These are phyloP conservation scores for Zostera marina DNA, from an alignment of 116 monocot species.

Conservation along the genomic window DNA sequence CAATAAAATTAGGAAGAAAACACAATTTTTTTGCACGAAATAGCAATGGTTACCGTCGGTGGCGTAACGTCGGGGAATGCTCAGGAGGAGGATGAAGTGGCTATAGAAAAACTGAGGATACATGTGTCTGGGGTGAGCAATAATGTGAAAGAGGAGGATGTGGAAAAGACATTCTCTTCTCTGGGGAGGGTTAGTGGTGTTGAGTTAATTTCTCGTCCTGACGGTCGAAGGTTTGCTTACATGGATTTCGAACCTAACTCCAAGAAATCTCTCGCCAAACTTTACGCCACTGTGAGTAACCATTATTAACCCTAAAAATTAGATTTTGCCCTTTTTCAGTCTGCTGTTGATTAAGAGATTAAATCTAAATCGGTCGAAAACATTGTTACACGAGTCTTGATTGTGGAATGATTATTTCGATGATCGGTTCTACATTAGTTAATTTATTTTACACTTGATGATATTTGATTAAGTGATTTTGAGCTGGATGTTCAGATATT, in stretches of 20 bases:
- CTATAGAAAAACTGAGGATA: constrained; percentile 16
- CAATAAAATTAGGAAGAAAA: background rate
- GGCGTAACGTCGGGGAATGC: background rate
- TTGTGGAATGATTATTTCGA: too few relatives aligned
- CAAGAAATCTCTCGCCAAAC: constrained; percentile 51
- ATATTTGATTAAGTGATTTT: too few relatives aligned
- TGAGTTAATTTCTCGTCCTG: constrained; percentile 40
- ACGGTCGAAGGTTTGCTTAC: constrained; percentile 63
- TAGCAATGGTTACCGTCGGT: background rate
- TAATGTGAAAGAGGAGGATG: constrained; percentile 33
- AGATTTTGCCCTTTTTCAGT: background rate
- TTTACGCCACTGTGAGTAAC: constrained; percentile 49
- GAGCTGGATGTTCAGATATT: too few relatives aligned
- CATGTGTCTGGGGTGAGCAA: constrained; percentile 42
- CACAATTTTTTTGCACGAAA: background rate
- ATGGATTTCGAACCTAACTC: constrained; percentile 72
- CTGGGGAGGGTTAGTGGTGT: constrained; percentile 38
- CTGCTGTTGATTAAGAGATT: background rate
- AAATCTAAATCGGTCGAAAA: background rate
- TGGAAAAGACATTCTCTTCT: constrained; percentile 51
- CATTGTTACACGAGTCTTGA: too few relatives aligned
- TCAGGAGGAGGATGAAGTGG: background rate
- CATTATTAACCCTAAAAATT: background rate
- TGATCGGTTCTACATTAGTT: too few relatives aligned
- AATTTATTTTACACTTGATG: too few relatives aligned